Evolutionary conservation across 768 basidiomycete genomes (phyloP), one percentile per base, ranked within the genome.

Genomic region (Strobilomyces confusus): DNA sequence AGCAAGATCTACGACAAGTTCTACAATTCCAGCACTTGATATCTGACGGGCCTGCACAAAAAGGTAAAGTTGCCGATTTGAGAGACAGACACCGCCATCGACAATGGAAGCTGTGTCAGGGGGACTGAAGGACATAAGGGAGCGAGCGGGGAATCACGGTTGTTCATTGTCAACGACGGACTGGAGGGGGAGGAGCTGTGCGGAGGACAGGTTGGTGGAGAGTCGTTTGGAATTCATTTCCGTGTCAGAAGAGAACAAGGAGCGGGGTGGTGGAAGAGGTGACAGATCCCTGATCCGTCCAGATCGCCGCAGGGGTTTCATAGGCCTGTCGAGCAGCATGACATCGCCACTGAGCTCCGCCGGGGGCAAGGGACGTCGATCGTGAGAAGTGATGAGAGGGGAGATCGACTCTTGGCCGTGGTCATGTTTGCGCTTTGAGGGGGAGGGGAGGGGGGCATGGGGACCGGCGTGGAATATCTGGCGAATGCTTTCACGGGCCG

Each of bases 401-500:
- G 52, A 44, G 51, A 63, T 59, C 51, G 59, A 55, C 44, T 56
- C 44, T 51, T 57, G 37, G 45, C 57, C 51, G 55, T 64, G 59
- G 46, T 60, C 59, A 44, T 69, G 67, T 52, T 63, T 68, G 40
- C 75, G 76, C 55, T 75, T 77, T 34, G 58, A 65, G 38, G 74
- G 69, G 55, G 69, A 75, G 9, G 65, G 58, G 23, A 60, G 59
- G 51, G 59, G 60, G 26, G 59, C 60, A 57, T 69, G 65, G 40
- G 68, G 67, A 48, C 75, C 67, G 49, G 73, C 60, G 47, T 72
- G 59, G 75, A 73, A 72, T 19, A 84, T 73, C 36, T 79, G 76
- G 41, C 73, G 78, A 50, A 83, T 69, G 11, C 73, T 79, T 64
- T 85, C 83, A 49, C 77, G 81, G 50, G 82, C 75, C 23, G 84